phyloP scores from a whole-genome alignment of 352 stramenopile genomes.

The Globisporangium ultimum region DNA sequence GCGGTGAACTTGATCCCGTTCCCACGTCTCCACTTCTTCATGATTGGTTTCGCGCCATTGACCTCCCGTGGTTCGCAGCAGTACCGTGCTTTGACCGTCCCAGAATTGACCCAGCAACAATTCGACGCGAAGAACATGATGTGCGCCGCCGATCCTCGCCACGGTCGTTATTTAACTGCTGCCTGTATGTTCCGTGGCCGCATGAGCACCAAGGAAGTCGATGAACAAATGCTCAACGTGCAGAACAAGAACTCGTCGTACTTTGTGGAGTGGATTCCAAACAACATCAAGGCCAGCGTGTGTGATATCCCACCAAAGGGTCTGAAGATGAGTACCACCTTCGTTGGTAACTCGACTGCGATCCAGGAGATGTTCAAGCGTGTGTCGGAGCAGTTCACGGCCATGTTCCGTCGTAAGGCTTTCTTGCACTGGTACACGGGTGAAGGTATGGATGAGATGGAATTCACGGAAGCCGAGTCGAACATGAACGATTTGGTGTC shows the following conservation, averaged over 20 bases:
- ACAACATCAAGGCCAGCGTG: conserved; percentile 99
- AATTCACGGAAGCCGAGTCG: conserved; percentile 99
- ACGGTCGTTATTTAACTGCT: conserved; percentile 98
- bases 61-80: conserved; percentile 95
- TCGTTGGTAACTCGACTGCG: conserved; percentile 99
- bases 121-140: conserved; percentile 99
- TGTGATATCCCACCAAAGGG: conserved; percentile 98
- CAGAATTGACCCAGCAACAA: conserved; percentile 97
- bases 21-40: conserved; percentile 99
- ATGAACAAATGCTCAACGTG: conserved; percentile 99
- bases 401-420: conserved; percentile 99
- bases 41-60: conserved; percentile 98
- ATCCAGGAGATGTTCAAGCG: conserved; percentile 99
- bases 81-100: conserved; percentile 97
- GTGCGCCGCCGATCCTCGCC: conserved; percentile 98
- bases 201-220: conserved; percentile 99
- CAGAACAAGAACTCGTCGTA: conserved; percentile 99
- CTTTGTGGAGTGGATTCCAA: conserved; percentile 99
- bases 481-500: conserved; percentile 99
- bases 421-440: conserved; percentile 99
- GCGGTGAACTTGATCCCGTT: conserved; percentile 99
- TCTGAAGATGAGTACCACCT: conserved; percentile 98
- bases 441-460: conserved; percentile 99
- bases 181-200: conserved; percentile 99
- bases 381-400: conserved; percentile 99